These are phyloP conservation scores for Porogramme epimiltina DNA, from an alignment of 1,284 basidiomycete genomes.

Conservation along the genomic window DNA sequence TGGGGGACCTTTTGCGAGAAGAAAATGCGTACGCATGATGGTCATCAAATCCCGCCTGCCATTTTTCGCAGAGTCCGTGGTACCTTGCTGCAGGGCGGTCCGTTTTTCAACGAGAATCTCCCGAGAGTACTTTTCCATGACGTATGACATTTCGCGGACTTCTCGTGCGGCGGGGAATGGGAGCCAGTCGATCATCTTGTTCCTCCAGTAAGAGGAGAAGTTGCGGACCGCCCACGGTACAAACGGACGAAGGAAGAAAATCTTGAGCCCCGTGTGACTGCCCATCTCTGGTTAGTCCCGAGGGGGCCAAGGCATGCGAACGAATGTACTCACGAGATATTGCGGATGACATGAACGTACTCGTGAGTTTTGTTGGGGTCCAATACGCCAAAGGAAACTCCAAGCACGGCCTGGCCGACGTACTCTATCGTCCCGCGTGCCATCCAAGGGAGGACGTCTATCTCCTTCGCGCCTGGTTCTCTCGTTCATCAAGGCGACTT, in stretches of 20 bases:
- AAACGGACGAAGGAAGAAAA: constrained; percentile 25
- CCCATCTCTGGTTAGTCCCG: too few species aligned
- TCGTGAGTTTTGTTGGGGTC: constrained; percentile 20
- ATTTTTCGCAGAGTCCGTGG: too few species aligned
- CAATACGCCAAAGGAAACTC: constrained; percentile 25
- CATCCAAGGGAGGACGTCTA: constrained; percentile 29
- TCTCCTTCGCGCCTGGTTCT: constrained; percentile 19
- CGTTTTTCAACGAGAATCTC: constrained; percentile 25
- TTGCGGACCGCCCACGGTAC: constrained; percentile 24
- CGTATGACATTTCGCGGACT: constrained; percentile 15
- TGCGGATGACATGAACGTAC: constrained; percentile 22
- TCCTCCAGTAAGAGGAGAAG: constrained; percentile 24
- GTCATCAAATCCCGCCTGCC: constrained; percentile 30
- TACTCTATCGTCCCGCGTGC: constrained; percentile 27
- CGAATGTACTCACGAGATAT: constrained; percentile 12
- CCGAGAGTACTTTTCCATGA: constrained; percentile 20
- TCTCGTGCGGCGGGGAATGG: constrained; percentile 20
- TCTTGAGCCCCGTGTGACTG: constrained; percentile 18
- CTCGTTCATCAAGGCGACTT: not conserved
- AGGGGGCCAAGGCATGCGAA: not conserved
- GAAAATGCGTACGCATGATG: constrained; percentile 30
- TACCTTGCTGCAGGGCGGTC: constrained; percentile 6
- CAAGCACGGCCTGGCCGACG: constrained; percentile 28
- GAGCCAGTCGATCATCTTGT: constrained; percentile 26
- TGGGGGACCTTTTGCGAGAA: too few species aligned